Base-by-base conservation (phyloP, 176 grass and related monocot genomes). In the Tillandsia leiboldiana region DNA sequence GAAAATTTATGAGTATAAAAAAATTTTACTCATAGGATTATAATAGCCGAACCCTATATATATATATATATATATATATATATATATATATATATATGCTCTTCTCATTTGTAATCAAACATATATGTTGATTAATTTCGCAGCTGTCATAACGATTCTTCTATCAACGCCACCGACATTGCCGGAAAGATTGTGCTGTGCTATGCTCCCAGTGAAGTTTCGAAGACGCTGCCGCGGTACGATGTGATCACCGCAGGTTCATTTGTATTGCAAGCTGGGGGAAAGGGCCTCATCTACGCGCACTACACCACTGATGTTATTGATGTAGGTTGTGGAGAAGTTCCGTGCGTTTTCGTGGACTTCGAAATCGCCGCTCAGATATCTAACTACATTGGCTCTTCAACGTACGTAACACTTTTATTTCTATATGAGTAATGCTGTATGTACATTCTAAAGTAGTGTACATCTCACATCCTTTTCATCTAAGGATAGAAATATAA, bases 221-320 rank as follows among this genome's bases (percentile, higher is more conserved):
- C 51, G 1, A 8, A 3, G 6, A 0, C 48, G 11, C 9, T 26
- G 26, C 49, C 48, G 3, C 24, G 49, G 50, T 0, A 0, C 20
- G 1, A 20, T 3, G 42, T 82, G 17, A 64, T 51, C 58, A 12
- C 14, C 9, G 42, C 51, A 27, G 29, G 0, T 33, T 1, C 2
- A 13, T 11, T 54, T 59, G 63, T 86, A 18, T 1, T 29, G 0
- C 20, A 52, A 28, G 64, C 49, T 0, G 80, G 75, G 12, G 80
- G 71, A 4, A 64, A 58, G 63, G 85, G 80, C 26, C 47, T 87
- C 12, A 83, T 83, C 18, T 87, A 67, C 51, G 59, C 80, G 0
- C 67, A 83, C 51, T 61, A 86, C 13, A 86, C 63, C 4, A 0
- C 2, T 1, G 70, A 79, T 12, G 0, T 9, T 26, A 0, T n/a